Evolutionary conservation across 192 early-diverging fungal species (phyloP).

Genomic region (Linnemannia exigua): DNA sequence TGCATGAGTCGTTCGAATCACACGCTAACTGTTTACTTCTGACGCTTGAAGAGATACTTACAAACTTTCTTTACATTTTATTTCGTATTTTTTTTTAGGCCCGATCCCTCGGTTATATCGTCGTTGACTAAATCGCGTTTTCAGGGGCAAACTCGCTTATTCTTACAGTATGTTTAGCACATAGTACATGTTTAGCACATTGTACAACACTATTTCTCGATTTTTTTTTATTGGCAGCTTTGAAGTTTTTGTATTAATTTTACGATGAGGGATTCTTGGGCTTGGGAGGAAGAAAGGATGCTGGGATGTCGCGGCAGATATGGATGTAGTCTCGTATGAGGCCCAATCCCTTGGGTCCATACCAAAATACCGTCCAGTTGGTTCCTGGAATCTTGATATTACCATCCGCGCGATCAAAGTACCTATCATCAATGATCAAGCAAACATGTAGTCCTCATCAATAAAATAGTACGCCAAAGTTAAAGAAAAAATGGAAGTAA

Average conservation of each 20-base stretch:
- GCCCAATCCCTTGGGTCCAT: slow-evolving; percentile 65
- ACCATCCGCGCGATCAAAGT: slow-evolving; percentile 94
- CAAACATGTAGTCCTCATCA: not conserved
- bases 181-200: too few species aligned
- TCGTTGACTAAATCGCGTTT: too few species aligned
- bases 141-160: too few species aligned
- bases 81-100: too few species aligned
- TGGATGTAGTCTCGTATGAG: slow-evolving; percentile 62
- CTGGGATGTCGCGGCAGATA: slow-evolving; percentile 66
- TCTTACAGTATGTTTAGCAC: too few species aligned
- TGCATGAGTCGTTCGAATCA: slow-evolving; percentile 1
- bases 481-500: not conserved
- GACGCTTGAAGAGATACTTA: too few species aligned
- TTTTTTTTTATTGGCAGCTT: not conserved
- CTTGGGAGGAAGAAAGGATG: slow-evolving; percentile 62
- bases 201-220: not conserved
- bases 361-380: slow-evolving; percentile 94
- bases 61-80: too few species aligned
- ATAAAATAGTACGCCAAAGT: not conserved
- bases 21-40: too few species aligned
- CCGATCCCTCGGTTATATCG: too few species aligned
- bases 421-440: slow-evolving; percentile 56
- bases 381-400: slow-evolving; percentile 72
- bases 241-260: not conserved
- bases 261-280: not conserved